Percentiles rank a stretch among this genome's conserved stretches.
phyloP scores from a whole-genome alignment of 176 grass and related monocot species.

The Juncus effusus region DNA sequence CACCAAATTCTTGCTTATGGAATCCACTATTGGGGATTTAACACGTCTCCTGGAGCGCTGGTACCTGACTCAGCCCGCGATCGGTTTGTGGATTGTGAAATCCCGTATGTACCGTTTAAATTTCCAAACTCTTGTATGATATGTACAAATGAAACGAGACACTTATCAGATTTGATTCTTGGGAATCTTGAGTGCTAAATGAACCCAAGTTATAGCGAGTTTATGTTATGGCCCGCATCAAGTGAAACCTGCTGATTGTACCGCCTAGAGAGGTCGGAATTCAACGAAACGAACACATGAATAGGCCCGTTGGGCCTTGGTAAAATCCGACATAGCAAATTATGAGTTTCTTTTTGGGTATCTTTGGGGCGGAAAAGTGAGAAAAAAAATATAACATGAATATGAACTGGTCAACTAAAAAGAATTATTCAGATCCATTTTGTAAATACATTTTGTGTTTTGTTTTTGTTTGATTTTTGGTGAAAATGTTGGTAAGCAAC shows the following conservation, averaged over 20 bases:
- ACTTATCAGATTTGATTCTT: too few relatives aligned
- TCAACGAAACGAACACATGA: slow-evolving; percentile 62
- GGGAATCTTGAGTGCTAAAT: slow-evolving; percentile 16
- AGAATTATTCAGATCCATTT: too few relatives aligned
- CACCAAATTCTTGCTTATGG: slow-evolving; percentile 90
- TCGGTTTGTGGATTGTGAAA: slow-evolving; percentile 77
- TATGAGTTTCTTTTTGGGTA: slow-evolving; percentile 33
- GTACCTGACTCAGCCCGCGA: slow-evolving; percentile 77
- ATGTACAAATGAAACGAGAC: neutral
- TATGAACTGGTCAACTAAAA: neutral
- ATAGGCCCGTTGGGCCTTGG: slow-evolving; percentile 37
- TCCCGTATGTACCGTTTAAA: slow-evolving; percentile 92
- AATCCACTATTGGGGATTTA: slow-evolving; percentile 76
- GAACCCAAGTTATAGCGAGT: slow-evolving; percentile 43
- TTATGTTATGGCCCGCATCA: slow-evolving; percentile 54
- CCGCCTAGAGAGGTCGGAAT: slow-evolving; percentile 55
- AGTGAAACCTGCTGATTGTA: slow-evolving; percentile 44
- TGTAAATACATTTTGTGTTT: too few relatives aligned
- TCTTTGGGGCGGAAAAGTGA: slow-evolving; percentile 38
- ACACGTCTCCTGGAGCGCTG: slow-evolving; percentile 62
- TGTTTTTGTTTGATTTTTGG: too few relatives aligned
- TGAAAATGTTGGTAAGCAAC: too few relatives aligned
- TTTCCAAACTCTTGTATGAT: slow-evolving; percentile 74
- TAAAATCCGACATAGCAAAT: slow-evolving; percentile 54
- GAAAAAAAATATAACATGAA: slow-evolving; percentile 3